Conservation (phyloP, 73 alveolate species). For the Urostyla sp. region DNA sequence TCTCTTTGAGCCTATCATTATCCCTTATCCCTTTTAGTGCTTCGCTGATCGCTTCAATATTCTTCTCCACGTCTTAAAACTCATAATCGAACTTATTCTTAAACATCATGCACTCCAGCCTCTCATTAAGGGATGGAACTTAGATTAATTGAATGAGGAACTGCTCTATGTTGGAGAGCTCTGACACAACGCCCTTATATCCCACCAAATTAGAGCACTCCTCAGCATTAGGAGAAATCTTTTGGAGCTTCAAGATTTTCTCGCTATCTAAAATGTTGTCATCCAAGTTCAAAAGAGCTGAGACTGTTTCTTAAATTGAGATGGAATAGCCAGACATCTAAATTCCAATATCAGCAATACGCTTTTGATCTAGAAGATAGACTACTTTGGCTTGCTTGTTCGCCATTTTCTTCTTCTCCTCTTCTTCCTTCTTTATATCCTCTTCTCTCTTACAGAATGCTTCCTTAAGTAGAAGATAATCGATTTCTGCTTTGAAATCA, state of each 20-base stretch:
- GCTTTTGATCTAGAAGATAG: constrained; percentile 21
- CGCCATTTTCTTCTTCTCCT: constrained; percentile 1
- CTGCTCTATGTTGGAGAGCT: constrained; percentile 9
- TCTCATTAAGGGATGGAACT: constrained; percentile 13
- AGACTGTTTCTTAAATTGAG: constrained; percentile 1
- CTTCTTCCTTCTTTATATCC: constrained; percentile 23
- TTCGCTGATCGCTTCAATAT: neutral
- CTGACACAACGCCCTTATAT: constrained; percentile 8
- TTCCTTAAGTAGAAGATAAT: neutral
- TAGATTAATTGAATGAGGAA: neutral
- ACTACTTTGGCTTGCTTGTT: neutral
- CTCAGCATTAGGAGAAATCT: constrained; percentile 2
- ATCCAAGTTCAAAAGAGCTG: neutral
- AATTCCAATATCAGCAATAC: constrained; percentile 27
- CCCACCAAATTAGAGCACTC: neutral
- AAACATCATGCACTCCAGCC: constrained; percentile 17
- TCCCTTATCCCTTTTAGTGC: constrained; percentile 23
- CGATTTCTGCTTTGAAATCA: neutral
- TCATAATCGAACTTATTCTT: constrained; percentile 15
- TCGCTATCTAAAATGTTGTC: constrained; percentile 9
- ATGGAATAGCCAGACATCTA: neutral
- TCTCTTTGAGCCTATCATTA: constrained; percentile 2
- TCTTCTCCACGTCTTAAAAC: neutral
- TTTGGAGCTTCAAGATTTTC: neutral
- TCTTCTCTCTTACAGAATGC: constrained; percentile 29